These are phyloP conservation scores for Stromatinia cepivora DNA, from an alignment of 2,329 filamentous ascomycete species.

Conservation along the genomic window DNA sequence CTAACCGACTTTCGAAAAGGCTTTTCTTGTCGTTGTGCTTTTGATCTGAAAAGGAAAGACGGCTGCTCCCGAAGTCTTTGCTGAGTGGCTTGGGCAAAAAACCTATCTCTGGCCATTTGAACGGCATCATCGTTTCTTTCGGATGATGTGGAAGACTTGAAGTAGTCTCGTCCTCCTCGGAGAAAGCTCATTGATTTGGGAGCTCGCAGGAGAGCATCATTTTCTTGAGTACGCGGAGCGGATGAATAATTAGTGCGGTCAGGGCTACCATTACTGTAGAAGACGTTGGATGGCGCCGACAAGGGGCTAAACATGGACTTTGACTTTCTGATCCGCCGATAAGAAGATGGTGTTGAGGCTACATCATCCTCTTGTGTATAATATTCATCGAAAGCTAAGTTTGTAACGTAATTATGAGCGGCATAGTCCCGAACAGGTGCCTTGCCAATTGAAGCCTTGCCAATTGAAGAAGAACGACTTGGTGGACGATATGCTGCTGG, in stretches of 20 bases:
- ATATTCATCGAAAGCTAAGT: conserved; percentile 46
- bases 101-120: conserved; percentile 43
- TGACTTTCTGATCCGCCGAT: conserved; percentile 54
- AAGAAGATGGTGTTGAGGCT: conserved; percentile 50
- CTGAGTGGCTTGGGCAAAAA: conserved; percentile 42
- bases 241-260: conserved; percentile 26
- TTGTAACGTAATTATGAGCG: conserved; percentile 42
- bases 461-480: conserved; percentile 40
- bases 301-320: conserved; percentile 52
- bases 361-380: conserved; percentile 52
- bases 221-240: conserved; percentile 34
- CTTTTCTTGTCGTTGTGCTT: conserved; percentile 36
- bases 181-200: conserved; percentile 60
- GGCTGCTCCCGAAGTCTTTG: conserved; percentile 46
- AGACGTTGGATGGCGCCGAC: conserved; percentile 33
- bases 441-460: conserved; percentile 34
- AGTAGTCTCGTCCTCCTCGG: conserved; percentile 39
- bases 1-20: conserved; percentile 53
- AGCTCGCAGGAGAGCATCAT: conserved; percentile 43
- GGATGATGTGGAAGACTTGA: conserved; percentile 27
- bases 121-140: conserved; percentile 43
- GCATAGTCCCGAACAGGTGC: conserved; percentile 35
- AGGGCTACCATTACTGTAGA: conserved; percentile 39
- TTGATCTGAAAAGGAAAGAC: conserved; percentile 49
- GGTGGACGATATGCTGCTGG: conserved; percentile 38